These are phyloP conservation scores for Westerdykella ornata DNA, from an alignment of 2,329 filamentous ascomycete genomes.

Conservation along the genomic window DNA sequence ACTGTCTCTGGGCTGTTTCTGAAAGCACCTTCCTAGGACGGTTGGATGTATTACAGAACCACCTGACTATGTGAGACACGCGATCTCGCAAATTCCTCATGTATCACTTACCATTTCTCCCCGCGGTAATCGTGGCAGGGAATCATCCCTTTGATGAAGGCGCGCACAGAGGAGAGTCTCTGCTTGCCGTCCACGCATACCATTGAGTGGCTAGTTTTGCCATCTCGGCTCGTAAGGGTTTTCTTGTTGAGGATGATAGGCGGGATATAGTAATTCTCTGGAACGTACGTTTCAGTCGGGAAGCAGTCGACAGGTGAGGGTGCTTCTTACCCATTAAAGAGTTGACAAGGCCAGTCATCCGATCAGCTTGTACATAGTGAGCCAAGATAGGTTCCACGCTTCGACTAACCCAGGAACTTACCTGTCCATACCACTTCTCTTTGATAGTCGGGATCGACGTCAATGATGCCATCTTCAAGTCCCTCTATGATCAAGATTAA, in stretches of 20 bases:
- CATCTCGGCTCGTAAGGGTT: constrained; percentile 7
- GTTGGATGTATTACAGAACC: constrained; percentile 14
- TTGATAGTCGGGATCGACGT: constrained; percentile 44
- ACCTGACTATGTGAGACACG: constrained; percentile 15
- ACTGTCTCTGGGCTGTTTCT: constrained; percentile 31
- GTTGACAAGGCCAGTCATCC: constrained; percentile 31
- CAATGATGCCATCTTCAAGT: constrained; percentile 22
- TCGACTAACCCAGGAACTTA: constrained; percentile 3
- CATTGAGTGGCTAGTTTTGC: constrained; percentile 15
- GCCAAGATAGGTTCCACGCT: background rate
- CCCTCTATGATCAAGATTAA: constrained; percentile 12
- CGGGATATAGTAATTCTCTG: constrained; percentile 42
- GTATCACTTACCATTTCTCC: constrained; percentile 39
- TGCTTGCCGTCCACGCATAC: constrained; percentile 47
- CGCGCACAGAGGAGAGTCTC: constrained; percentile 41
- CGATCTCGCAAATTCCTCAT: background rate
- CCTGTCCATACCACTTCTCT: constrained; percentile 43
- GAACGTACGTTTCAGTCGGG: background rate
- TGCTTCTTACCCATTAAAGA: constrained; percentile 28
- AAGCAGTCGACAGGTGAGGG: too few species aligned
- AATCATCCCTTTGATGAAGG: constrained; percentile 43
- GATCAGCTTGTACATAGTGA: constrained; percentile 13
- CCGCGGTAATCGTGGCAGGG: constrained; percentile 39
- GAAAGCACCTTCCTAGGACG: constrained; percentile 31
- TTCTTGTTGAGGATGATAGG: constrained; percentile 45